These are phyloP conservation scores for Anthracocystis setariae DNA, from an alignment of 1,284 basidiomycete species.

Conservation along the genomic window DNA sequence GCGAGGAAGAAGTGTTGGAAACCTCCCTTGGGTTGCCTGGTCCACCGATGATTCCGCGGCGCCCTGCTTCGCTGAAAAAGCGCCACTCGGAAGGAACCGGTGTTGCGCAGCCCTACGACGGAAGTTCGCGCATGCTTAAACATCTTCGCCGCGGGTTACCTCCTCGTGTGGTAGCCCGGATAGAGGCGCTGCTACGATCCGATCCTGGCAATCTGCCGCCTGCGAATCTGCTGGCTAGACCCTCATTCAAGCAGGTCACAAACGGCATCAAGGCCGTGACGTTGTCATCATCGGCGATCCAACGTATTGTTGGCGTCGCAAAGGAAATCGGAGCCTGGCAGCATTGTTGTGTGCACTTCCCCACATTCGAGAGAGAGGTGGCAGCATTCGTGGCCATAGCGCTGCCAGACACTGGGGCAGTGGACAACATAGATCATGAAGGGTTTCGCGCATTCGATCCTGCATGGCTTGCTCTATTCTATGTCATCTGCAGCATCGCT, in stretches of 20 bases:
- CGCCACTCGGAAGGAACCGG: constrained; percentile 5
- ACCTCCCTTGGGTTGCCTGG: not conserved
- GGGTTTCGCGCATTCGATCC: constrained; percentile 43
- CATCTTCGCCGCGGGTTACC: constrained; percentile 37
- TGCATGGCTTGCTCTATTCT: constrained; percentile 48
- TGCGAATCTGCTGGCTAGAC: constrained; percentile 31
- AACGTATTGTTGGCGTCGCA: constrained; percentile 29
- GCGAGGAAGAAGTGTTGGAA: constrained; percentile 17
- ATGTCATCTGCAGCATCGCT: constrained; percentile 48
- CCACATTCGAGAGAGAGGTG: constrained; percentile 45
- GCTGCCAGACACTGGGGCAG: constrained; percentile 3
- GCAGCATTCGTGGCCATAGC: constrained; percentile 38
- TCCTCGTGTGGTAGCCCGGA: constrained; percentile 21
- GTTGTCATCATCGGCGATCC: constrained; percentile 20
- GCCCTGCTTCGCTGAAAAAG: constrained; percentile 4
- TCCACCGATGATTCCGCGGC: not conserved
- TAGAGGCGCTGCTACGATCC: constrained; percentile 23
- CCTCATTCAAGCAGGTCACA: constrained; percentile 21
- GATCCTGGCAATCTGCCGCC: constrained; percentile 37
- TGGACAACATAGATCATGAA: constrained; percentile 8
- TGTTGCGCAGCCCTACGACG: constrained; percentile 5
- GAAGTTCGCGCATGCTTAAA: constrained; percentile 33
- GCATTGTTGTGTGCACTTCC: constrained; percentile 51
- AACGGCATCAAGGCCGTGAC: constrained; percentile 23
- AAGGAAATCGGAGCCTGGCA: constrained; percentile 54